These are phyloP conservation scores for Pseudogymnoascus pannorum DNA, from an alignment of 2,329 filamentous ascomycete genomes.

Conservation along the genomic window DNA sequence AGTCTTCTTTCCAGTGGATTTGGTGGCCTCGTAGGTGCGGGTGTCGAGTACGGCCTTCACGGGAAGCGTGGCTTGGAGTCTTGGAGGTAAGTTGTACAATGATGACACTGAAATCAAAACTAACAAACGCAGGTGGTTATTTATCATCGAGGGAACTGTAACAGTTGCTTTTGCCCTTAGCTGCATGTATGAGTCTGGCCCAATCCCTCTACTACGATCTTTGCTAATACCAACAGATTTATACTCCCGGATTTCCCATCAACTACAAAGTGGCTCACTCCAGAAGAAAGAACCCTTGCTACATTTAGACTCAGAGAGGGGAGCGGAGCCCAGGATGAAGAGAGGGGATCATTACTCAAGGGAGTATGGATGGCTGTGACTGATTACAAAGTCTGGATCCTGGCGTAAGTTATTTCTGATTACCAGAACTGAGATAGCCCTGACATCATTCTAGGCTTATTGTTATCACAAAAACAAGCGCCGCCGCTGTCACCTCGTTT, in stretches of 20 bases:
- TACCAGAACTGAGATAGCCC: not conserved
- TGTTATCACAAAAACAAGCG: conserved; percentile 10
- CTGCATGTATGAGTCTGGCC: conserved; percentile 9
- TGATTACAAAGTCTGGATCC: conserved; percentile 18
- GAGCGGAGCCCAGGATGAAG: conserved; percentile 12
- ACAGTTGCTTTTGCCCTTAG: conserved; percentile 14
- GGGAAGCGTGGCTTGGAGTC: conserved; percentile 9
- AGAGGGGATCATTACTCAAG: conserved; percentile 11
- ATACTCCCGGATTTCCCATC: conserved; percentile 44
- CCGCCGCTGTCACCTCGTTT: conserved; percentile 13
- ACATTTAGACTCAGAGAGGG: conserved; percentile 13
- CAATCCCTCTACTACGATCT: not conserved
- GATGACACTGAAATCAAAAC: not conserved
- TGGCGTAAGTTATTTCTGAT: conserved; percentile 1
- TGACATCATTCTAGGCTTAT: not conserved
- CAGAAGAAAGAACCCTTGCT: conserved; percentile 16
- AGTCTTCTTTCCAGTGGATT: conserved; percentile 35
- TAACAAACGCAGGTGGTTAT: conserved; percentile 13
- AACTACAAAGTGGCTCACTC: conserved; percentile 17
- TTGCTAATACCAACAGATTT: conserved; percentile 14
- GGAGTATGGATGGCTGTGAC: conserved; percentile 17
- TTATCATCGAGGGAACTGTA: conserved; percentile 15
- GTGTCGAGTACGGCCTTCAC: conserved; percentile 25
- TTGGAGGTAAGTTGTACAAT: conserved; percentile 1
- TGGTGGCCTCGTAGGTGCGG: conserved; percentile 34